Conservation (phyloP, 345 rosid species). For the Acer saccharum region DNA sequence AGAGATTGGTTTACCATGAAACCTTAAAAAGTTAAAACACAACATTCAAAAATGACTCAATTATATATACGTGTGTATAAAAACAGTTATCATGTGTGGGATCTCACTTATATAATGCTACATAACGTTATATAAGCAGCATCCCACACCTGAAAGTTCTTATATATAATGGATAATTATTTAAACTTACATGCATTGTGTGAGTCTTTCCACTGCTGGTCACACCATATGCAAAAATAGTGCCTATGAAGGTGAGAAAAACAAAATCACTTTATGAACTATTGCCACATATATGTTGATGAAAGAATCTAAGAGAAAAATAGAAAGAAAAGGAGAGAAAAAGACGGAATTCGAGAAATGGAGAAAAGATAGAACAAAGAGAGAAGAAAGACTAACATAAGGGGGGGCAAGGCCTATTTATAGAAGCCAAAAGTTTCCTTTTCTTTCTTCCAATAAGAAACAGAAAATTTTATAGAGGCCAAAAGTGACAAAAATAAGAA, state of each 20-base stretch:
- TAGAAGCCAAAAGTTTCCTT: too few species aligned
- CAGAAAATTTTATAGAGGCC: too few species aligned
- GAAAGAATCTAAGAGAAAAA: not conserved
- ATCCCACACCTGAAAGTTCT: too few species aligned
- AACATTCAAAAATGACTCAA: not conserved
- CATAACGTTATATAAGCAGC: too few species aligned
- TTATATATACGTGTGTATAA: not conserved
- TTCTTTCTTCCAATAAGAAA: too few species aligned
- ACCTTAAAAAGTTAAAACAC: not conserved
- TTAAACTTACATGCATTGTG: constrained; percentile 92
- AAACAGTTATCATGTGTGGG: too few species aligned
- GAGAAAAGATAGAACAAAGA: not conserved
- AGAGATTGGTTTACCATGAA: not conserved
- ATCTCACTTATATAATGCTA: too few species aligned
- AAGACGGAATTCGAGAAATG: not conserved
- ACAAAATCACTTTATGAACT: constrained; percentile 13
- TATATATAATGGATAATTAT: not conserved
- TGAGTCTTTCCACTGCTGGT: constrained; percentile 99
- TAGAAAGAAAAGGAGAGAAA: not conserved
- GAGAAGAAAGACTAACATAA: too few species aligned
- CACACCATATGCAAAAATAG: constrained; percentile 98
- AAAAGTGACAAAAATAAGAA: too few species aligned
- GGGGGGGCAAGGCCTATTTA: too few species aligned
- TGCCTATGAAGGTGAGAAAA: constrained; percentile 57
- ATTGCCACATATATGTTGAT: not conserved